phyloP scores from a whole-genome alignment of 163 green algal species.

The Volvox carteri region DNA sequence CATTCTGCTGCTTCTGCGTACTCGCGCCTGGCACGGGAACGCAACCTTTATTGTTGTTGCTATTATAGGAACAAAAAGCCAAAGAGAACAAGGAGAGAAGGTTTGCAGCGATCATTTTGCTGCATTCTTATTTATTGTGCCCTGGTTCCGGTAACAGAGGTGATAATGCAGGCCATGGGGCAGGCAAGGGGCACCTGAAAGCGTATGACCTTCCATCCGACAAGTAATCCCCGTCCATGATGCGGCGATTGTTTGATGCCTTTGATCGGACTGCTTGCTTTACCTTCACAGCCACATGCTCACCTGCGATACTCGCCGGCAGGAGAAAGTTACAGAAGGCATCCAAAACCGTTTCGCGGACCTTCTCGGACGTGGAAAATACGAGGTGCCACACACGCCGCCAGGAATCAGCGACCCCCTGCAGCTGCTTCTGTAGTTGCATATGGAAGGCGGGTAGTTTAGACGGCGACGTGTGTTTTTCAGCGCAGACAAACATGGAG shows the following conservation, averaged over 20 bases:
- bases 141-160: too few species aligned
- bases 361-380: conserved; percentile 9
- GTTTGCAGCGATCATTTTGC: too few species aligned
- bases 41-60: too few species aligned
- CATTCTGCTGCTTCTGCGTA: background rate
- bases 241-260: too few species aligned
- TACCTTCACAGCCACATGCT: background rate
- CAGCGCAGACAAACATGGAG: background rate
- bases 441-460: background rate
- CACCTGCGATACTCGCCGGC: background rate
- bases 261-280: background rate
- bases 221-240: too few species aligned
- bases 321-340: conserved; percentile 29
- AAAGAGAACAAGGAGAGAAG: too few species aligned
- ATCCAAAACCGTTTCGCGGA: conserved; percentile 2
- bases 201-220: too few species aligned
- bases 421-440: conserved; percentile 4
- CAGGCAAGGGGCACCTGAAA: too few species aligned
- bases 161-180: too few species aligned
- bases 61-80: too few species aligned
- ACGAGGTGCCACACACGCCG: conserved; percentile 49
- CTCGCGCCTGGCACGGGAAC: too few species aligned
- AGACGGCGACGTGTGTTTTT: background rate
- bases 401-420: conserved; percentile 13
- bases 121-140: too few species aligned